Base-by-base conservation (phyloP, 768 basidiomycete species). In the Lyophyllum decastes region DNA sequence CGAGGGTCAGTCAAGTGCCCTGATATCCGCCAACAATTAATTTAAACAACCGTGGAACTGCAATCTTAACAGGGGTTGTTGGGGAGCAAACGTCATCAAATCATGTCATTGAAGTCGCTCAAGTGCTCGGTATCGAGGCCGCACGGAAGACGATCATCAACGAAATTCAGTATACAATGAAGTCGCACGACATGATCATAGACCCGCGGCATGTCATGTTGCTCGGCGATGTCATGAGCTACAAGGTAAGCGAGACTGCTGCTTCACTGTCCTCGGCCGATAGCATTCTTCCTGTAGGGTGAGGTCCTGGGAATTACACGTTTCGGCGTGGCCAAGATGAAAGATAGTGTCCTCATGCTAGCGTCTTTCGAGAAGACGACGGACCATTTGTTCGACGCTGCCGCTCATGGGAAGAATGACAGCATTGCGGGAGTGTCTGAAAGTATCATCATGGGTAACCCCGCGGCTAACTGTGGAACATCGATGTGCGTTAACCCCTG, bases 321-420 rank as follows among this genome's bases (percentile, higher is more conserved):
- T 27, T 98, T 98, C 73, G 97, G 97, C 68, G 96, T 99, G 24
- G 93, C 95, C 8, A 98, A 98, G 78, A 98, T 98, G 94, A 98
- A 98, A 73, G 97, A 99, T 73, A 94, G 93, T 66, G 95, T 98
- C 0, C 84, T 99, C 66, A 99, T 98, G 97, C 79, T 98, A 66
- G 97, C 97, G 10, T 97, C 94, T 24, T 99, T 99, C 73, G 97
- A 99, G 75, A 98, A 98, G 78, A 98, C 97, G 16, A 99, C 97
- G 14, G 97, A 99, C 77, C 97, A 99, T 72, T 76, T 99, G 58
- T 99, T 99, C 74, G 95, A 99, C 68, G 97, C 97, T 2, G 90
- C 97, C 10, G 92, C 97, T 2, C 95, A 90, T 71, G 94, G 95
- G 11, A 98, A 98, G 74, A 94, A 87, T 49, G 97, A 99, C 68